These are phyloP conservation scores for Colletotrichum viniferum DNA, from an alignment of 2,329 filamentous ascomycete genomes.

Conservation along the genomic window DNA sequence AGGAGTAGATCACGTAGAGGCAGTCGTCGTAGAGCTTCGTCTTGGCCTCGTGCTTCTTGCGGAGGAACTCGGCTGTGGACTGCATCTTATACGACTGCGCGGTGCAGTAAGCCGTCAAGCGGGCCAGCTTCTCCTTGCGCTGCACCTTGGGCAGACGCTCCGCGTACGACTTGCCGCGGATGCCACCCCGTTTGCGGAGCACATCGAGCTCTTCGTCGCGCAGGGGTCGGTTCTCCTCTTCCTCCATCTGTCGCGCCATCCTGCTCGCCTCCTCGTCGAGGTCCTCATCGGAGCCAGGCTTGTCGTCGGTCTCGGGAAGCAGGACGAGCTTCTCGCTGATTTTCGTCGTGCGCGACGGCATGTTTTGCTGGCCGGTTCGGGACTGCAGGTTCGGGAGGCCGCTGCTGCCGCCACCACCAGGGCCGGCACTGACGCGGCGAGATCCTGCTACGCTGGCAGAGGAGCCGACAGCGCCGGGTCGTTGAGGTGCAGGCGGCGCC, in stretches of 20 bases:
- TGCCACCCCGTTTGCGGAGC: constrained; percentile 65
- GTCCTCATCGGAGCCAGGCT: constrained; percentile 58
- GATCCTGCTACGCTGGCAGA: not conserved
- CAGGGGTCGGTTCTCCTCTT: constrained; percentile 68
- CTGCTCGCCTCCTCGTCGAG: constrained; percentile 46
- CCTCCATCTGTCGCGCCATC: constrained; percentile 44
- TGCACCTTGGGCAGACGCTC: constrained; percentile 90
- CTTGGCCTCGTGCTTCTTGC: constrained; percentile 84
- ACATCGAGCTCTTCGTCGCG: constrained; percentile 72
- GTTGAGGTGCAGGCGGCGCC: constrained; percentile 57
- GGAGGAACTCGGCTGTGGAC: constrained; percentile 85
- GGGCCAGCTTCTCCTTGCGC: constrained; percentile 83
- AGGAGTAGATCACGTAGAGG: constrained; percentile 91
- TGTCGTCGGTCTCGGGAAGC: constrained; percentile 78
- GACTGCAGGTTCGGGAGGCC: constrained; percentile 36
- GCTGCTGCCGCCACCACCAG: constrained; percentile 20
- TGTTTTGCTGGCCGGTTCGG: constrained; percentile 57
- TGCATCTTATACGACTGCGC: constrained; percentile 92
- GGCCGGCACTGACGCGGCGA: constrained; percentile 9
- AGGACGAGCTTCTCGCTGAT: constrained; percentile 97
- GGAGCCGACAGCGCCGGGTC: constrained; percentile 49
- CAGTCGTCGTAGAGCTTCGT: constrained; percentile 99
- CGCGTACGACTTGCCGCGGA: constrained; percentile 85
- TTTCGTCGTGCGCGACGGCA: constrained; percentile 90
- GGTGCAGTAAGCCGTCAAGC: constrained; percentile 95